Percentiles rank a stretch among this genome's conserved stretches.
phyloP scores from a whole-genome alignment of 345 rosid genomes.

The Microcos paniculata region DNA sequence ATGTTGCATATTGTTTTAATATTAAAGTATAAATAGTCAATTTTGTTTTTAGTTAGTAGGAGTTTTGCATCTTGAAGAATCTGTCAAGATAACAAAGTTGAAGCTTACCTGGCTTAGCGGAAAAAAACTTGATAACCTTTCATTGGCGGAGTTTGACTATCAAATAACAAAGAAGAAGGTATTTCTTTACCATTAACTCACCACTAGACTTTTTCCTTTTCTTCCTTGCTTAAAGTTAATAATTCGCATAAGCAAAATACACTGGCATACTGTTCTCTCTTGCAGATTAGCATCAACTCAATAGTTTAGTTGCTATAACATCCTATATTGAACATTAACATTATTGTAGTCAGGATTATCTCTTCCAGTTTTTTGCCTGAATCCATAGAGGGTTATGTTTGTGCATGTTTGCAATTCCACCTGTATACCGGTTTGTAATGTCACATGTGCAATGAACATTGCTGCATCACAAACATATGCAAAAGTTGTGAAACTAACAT shows the following conservation, averaged over 20 bases:
- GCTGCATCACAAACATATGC: neutral
- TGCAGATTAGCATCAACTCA: neutral
- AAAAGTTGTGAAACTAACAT: neutral
- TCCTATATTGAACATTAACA: too few species aligned
- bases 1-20: too few species aligned
- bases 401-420: too few species aligned
- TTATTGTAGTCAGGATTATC: too few species aligned
- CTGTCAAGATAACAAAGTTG: conserved; percentile 83
- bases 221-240: too few species aligned
- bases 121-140: conserved; percentile 51
- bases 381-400: too few species aligned
- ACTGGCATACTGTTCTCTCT: too few species aligned
- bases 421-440: neutral
- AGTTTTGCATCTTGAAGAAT: conserved; percentile 74
- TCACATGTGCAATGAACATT: neutral
- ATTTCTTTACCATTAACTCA: neutral
- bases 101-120: conserved; percentile 91
- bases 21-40: too few species aligned
- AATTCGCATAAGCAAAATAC: too few species aligned
- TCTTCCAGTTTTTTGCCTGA: too few species aligned
- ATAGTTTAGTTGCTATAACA: neutral
- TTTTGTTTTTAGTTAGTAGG: conserved; percentile 66
- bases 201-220: too few species aligned
- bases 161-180: conserved; percentile 79
- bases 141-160: conserved; percentile 59